These are phyloP conservation scores for Backusella parvicylindrica DNA, from an alignment of 192 early-diverging fungal genomes.

Conservation along the genomic window DNA sequence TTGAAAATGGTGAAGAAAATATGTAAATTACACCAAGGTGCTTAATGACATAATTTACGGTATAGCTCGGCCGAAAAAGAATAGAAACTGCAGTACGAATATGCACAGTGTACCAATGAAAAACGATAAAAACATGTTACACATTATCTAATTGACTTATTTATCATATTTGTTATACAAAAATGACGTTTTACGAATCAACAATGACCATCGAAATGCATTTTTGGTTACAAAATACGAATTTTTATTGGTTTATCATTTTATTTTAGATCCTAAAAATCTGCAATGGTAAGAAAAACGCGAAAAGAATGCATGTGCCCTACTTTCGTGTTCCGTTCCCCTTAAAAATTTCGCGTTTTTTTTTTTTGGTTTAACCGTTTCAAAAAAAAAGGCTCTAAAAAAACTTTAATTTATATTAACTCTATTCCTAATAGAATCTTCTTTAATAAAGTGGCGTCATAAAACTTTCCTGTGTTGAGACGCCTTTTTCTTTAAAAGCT, in stretches of 20 bases:
- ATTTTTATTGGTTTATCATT: neutral
- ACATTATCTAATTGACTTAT: neutral
- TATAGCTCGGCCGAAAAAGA: neutral
- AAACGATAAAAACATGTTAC: neutral
- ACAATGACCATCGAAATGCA: neutral
- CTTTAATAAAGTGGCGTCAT: neutral
- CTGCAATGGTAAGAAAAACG: neutral
- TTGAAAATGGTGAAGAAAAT: neutral
- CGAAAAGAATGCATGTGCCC: neutral
- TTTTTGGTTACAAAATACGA: neutral
- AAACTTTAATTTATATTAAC: neutral
- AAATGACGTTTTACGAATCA: neutral
- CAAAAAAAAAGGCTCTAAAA: neutral
- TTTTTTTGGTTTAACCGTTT: neutral
- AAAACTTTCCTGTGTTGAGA: neutral
- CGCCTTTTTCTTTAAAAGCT: neutral
- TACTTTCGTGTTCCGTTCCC: neutral
- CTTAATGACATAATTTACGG: neutral
- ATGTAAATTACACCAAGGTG: neutral
- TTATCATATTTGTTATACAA: neutral
- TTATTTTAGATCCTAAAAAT: neutral
- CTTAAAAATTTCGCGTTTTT: neutral
- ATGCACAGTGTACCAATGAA: neutral
- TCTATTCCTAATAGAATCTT: neutral
- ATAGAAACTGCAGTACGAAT: neutral